These are phyloP conservation scores for Eucalyptus tenuipes DNA, from an alignment of 345 rosid genomes.

Conservation along the genomic window DNA sequence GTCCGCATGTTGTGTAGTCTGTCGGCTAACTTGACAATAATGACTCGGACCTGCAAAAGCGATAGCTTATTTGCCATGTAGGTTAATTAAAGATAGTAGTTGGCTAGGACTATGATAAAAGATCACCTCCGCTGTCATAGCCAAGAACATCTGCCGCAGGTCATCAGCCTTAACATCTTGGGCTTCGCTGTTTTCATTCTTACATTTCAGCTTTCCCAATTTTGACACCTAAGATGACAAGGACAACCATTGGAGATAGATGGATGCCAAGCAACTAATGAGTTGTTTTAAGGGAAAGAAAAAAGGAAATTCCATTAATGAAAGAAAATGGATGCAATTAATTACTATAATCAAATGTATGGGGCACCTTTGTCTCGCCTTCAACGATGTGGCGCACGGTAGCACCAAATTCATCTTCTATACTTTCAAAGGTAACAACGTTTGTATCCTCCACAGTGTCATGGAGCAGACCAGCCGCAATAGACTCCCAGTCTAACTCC, in stretches of 20 bases:
- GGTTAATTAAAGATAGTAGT: neutral
- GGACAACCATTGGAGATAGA: neutral
- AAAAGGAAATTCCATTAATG: neutral
- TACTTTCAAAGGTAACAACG: constrained; percentile 81
- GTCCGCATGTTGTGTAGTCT: constrained; percentile 99
- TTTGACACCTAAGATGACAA: constrained; percentile 62
- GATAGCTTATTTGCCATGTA: constrained; percentile 1
- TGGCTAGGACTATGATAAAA: neutral
- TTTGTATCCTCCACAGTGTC: constrained; percentile 98
- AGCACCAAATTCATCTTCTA: constrained; percentile 86
- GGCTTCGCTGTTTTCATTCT: constrained; percentile 53
- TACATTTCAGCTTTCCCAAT: constrained; percentile 84
- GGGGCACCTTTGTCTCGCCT: constrained; percentile 96
- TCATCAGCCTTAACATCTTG: constrained; percentile 99
- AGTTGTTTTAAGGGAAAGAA: neutral
- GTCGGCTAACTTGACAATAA: constrained; percentile 97
- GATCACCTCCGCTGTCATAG: constrained; percentile 94
- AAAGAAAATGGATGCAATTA: neutral
- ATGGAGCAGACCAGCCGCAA: constrained; percentile 94
- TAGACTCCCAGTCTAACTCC: constrained; percentile 99
- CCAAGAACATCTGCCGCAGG: constrained; percentile 93
- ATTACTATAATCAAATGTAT: neutral
- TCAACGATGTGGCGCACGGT: constrained; percentile 90
- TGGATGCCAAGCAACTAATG: neutral
- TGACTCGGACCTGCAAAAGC: constrained; percentile 80